Evolutionary conservation across 495 filamentous ascomycete genomes (phyloP), one percentile per base, ranked within the genome.

Genomic region (Xanthoparmelia taractica): DNA sequence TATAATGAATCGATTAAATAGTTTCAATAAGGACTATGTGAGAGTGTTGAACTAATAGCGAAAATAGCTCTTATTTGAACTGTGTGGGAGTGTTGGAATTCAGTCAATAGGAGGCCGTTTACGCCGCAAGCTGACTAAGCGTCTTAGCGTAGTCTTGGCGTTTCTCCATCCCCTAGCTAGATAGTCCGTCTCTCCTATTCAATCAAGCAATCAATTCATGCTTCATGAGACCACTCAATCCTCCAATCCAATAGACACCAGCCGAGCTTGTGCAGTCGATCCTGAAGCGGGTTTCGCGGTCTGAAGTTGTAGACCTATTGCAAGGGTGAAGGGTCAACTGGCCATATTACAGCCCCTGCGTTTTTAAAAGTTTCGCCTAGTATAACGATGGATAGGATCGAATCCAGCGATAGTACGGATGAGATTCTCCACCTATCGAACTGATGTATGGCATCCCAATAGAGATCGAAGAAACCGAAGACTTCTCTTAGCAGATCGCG

Each of bases 361-460:
- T 55, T 55, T 4, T 29, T 55, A 13, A 55, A 29, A 55, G 52
- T 55, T 31, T 55, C 52, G 17, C 27, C 52, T 29, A 55, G 52
- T 55, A 55, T 29, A 5, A 55, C 15, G 52, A 55, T 55, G 8
- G 52, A 55, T 31, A 34, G 27, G 25, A 29, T 55, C 25, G n/a
- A 34, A n/a, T 55, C 52, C 15, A 34, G 52, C 27, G 52, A 55
- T 31, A 55, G 52, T 29, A 55, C 52, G 1, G 52, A 55, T 55
- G 52, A 55, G 18, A 31, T 8, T 31, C 33, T 55, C 52, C 52
- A 55, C 25, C 23, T 55, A 55, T 31, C 33, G 52, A 31, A 34
- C 27, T 34, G 52, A 29, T 31, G 33, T 29, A 34, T 31, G 23
- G 52, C 52, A 17, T 29, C 27, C 23, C 25, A 55, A 31, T 55